Conservation (phyloP, 208 protist species). For the Leishmania guyanensis region DNA sequence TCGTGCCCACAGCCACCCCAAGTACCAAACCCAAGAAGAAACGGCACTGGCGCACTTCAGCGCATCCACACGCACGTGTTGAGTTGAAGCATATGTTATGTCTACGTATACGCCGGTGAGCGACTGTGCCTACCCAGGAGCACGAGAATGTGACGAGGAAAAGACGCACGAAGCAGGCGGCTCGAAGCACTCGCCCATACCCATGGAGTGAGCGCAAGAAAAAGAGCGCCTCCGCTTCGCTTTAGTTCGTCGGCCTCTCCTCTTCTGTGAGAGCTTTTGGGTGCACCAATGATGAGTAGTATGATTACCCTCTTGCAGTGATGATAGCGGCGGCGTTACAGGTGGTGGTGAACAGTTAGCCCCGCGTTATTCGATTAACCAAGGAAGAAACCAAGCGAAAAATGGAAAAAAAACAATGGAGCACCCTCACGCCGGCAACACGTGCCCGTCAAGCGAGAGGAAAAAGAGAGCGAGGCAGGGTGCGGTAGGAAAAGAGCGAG, state of each 20-base stretch:
- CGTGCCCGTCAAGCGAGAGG: background rate
- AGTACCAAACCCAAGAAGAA: background rate
- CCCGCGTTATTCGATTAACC: conserved; percentile 6
- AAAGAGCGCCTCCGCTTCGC: background rate
- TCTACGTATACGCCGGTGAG: background rate
- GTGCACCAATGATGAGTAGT: background rate
- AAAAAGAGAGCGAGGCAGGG: background rate
- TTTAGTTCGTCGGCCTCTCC: background rate
- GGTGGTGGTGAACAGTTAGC: background rate
- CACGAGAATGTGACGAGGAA: no score
- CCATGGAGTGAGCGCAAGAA: background rate
- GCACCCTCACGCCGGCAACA: background rate
- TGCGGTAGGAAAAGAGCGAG: background rate
- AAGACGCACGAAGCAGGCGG: no score
- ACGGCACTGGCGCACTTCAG: background rate
- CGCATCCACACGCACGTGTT: background rate
- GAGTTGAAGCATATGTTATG: background rate
- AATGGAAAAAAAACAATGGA: background rate
- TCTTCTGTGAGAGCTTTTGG: background rate
- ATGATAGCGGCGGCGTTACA: background rate
- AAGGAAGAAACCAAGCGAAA: background rate
- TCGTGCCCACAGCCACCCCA: background rate
- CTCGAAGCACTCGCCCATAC: background rate
- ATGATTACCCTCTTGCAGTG: background rate
- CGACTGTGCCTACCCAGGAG: background rate